phyloP scores from a whole-genome alignment of 2,329 filamentous ascomycete species.

The Aureobasidium zeae region DNA sequence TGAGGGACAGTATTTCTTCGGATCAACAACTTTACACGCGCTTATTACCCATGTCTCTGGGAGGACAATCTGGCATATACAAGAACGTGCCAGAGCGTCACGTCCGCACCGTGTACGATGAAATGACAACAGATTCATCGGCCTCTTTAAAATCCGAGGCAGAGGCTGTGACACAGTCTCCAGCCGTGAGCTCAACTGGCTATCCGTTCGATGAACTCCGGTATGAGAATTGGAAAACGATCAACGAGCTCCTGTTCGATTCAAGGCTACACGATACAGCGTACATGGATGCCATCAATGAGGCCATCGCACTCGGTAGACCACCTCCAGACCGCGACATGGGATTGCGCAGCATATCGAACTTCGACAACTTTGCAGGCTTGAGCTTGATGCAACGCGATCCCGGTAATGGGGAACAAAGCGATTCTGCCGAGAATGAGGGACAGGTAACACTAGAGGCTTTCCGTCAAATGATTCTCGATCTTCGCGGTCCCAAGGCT shows the following conservation, averaged over 20 bases:
- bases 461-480: slow-evolving; percentile 1
- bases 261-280: slow-evolving; percentile 23
- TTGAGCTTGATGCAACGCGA: neutral
- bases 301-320: slow-evolving; percentile 21
- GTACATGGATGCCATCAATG: slow-evolving; percentile 23
- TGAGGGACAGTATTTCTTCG: slow-evolving; percentile 15
- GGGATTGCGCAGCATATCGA: neutral
- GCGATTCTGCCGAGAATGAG: neutral
- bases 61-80: slow-evolving; percentile 17
- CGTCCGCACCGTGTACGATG: slow-evolving; percentile 35
- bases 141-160: neutral
- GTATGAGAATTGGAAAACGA: slow-evolving; percentile 41
- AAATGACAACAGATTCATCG: slow-evolving; percentile 30
- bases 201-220: slow-evolving; percentile 38
- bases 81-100: slow-evolving; percentile 20
- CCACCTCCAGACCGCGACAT: slow-evolving; percentile 19
- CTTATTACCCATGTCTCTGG: slow-evolving; percentile 31
- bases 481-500: slow-evolving; percentile 7
- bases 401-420: neutral
- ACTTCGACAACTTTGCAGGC: neutral
- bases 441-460: neutral
- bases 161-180: slow-evolving; percentile 11
- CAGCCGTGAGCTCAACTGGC: slow-evolving; percentile 28
- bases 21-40: slow-evolving; percentile 30
- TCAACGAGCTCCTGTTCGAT: slow-evolving; percentile 37